These are phyloP conservation scores for Stachybotrys chartarum DNA, from an alignment of 2,329 filamentous ascomycete species.

Conservation along the genomic window DNA sequence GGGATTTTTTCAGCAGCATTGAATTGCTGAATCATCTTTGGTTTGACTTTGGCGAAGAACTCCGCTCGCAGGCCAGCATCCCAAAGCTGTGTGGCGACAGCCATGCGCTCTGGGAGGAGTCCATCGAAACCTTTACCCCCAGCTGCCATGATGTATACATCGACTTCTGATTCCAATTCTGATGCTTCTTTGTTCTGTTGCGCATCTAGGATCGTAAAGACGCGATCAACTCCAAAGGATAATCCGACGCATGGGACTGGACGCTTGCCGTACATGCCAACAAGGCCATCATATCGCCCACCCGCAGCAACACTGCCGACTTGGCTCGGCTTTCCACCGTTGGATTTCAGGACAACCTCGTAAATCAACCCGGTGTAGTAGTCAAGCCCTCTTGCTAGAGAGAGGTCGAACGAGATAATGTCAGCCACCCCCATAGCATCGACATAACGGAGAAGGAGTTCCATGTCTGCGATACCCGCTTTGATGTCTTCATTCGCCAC, in stretches of 20 bases:
- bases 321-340: conserved; percentile 33
- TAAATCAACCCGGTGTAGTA: conserved; percentile 91
- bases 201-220: conserved; percentile 86
- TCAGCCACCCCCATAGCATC: conserved; percentile 67
- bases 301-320: conserved; percentile 86
- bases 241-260: conserved; percentile 63
- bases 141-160: conserved; percentile 93
- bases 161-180: conserved; percentile 21
- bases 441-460: conserved; percentile 73
- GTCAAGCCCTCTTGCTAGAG: conserved; percentile 82
- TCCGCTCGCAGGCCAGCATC: conserved; percentile 77
- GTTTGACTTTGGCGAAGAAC: conserved; percentile 84
- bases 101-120: conserved; percentile 70
- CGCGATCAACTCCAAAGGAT: conserved; percentile 91
- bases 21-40: conserved; percentile 83
- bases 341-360: conserved; percentile 58
- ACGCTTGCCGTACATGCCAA: conserved; percentile 86
- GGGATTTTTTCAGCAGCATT: conserved; percentile 85
- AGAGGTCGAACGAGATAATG: conserved; percentile 81
- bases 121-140: conserved; percentile 68
- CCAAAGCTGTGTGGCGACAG: conserved; percentile 71
- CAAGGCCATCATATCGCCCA: conserved; percentile 86
- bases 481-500: conserved; percentile 68
- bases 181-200: neutral
- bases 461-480: conserved; percentile 74